Percentiles rank a stretch among this genome's conserved stretches.
Evolutionary conservation across 176 grass and related monocot genomes (phyloP).

Genomic region (Carex cristatella): DNA sequence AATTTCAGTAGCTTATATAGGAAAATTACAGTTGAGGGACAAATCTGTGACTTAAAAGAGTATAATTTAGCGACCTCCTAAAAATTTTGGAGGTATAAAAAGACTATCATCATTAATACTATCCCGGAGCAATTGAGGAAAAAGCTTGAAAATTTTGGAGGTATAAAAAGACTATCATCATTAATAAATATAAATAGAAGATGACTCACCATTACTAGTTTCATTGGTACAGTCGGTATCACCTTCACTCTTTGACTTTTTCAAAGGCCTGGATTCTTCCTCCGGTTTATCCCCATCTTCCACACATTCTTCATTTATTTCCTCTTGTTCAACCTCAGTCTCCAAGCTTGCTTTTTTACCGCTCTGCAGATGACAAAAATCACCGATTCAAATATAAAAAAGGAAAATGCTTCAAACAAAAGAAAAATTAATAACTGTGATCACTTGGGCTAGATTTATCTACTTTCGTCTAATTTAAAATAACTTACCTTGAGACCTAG

Average conservation of each 20-base stretch:
- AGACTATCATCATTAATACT: no score
- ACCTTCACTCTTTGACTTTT: slow-evolving; percentile 71
- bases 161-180: background rate
- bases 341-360: slow-evolving; percentile 34
- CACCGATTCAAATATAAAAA: background rate
- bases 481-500: slow-evolving; percentile 77
- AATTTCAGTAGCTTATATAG: background rate
- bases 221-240: background rate
- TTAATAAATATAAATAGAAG: background rate
- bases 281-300: slow-evolving; percentile 23
- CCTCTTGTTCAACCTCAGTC: background rate
- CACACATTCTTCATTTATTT: background rate
- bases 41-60: background rate
- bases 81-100: background rate
- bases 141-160: background rate
- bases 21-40: background rate
- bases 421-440: background rate
- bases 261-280: slow-evolving; percentile 47
- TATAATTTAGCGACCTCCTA: background rate
- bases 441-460: background rate
- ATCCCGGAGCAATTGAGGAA: background rate
- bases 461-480: background rate
- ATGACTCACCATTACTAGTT: background rate
- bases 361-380: slow-evolving; percentile 42
- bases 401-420: background rate